These are phyloP conservation scores for Mucor mucedo DNA, from an alignment of 371 early-diverging fungal genomes.

Conservation along the genomic window DNA sequence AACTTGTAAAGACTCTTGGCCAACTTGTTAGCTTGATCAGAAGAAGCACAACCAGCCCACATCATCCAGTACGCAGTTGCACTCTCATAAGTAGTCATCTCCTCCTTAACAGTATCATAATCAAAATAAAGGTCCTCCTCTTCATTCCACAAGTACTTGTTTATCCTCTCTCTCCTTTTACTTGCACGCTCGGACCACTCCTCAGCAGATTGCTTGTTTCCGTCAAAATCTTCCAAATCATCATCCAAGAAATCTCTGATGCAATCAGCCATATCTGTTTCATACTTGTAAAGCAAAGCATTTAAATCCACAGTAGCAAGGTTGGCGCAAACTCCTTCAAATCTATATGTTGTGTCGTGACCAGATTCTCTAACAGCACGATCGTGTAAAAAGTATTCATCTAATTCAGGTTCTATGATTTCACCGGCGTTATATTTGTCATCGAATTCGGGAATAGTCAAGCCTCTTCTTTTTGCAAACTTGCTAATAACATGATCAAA, in stretches of 20 bases:
- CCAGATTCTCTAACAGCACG: slow-evolving; percentile 95
- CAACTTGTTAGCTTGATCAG: slow-evolving; percentile 62
- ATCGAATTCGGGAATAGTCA: slow-evolving; percentile 72
- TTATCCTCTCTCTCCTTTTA: slow-evolving; percentile 53
- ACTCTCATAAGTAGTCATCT: slow-evolving; percentile 64
- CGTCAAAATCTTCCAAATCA: slow-evolving; percentile 50
- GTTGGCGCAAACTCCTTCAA: slow-evolving; percentile 87
- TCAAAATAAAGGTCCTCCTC: slow-evolving; percentile 59
- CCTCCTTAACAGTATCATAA: slow-evolving; percentile 57
- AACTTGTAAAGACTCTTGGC: slow-evolving; percentile 61
- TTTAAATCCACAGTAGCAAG: slow-evolving; percentile 92
- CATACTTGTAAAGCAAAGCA: slow-evolving; percentile 89
- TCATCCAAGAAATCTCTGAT: slow-evolving; percentile 67
- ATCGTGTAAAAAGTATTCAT: slow-evolving; percentile 93
- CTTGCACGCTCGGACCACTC: slow-evolving; percentile 56
- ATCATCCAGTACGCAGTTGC: slow-evolving; percentile 73
- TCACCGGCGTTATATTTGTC: slow-evolving; percentile 63
- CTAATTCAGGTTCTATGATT: slow-evolving; percentile 79
- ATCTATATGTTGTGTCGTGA: slow-evolving; percentile 93
- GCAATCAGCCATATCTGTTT: slow-evolving; percentile 80
- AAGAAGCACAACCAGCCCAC: slow-evolving; percentile 70
- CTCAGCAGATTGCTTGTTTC: slow-evolving; percentile 38
- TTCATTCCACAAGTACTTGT: slow-evolving; percentile 70
- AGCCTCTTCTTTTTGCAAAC: slow-evolving; percentile 70
- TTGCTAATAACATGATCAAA: slow-evolving; percentile 87